These are phyloP conservation scores for Salix dunnii DNA, from an alignment of 345 rosid genomes.

Conservation along the genomic window DNA sequence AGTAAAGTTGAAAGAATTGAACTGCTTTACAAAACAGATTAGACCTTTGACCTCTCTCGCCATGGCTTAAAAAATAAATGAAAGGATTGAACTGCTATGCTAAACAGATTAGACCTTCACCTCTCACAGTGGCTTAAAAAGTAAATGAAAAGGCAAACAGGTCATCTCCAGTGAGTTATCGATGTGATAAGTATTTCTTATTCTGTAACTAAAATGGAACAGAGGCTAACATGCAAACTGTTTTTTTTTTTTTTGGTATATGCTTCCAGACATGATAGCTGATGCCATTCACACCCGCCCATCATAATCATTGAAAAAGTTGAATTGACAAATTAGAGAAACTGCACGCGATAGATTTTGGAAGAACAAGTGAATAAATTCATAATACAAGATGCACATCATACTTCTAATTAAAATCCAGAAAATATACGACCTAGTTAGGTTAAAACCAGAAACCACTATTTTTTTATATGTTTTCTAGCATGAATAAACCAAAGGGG, in stretches of 20 bases:
- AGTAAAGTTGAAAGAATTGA: not conserved
- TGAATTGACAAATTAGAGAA: not conserved
- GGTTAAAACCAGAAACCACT: not conserved
- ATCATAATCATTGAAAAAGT: not conserved
- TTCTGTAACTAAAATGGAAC: not conserved
- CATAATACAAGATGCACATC: not conserved
- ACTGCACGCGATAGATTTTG: not conserved
- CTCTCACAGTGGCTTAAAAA: not conserved
- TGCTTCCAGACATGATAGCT: not conserved
- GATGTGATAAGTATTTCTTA: not conserved
- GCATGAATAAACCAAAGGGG: not conserved
- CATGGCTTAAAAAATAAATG: not conserved
- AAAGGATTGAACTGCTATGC: not conserved
- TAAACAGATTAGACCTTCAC: not conserved
- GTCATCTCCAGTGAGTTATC: not conserved
- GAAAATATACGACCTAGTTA: not conserved
- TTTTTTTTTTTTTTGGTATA: not conserved
- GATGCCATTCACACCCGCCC: not conserved
- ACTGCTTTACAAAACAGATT: constrained; percentile 1
- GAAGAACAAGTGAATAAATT: not conserved
- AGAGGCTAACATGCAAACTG: not conserved
- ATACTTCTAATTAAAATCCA: not conserved
- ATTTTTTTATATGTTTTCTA: not conserved
- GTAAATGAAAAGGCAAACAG: not conserved
- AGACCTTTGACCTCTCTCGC: not conserved